Evolutionary conservation across 2,329 filamentous ascomycete genomes (phyloP), one percentile per base, ranked within the genome.

Genomic region (Fusarium sacchari): DNA sequence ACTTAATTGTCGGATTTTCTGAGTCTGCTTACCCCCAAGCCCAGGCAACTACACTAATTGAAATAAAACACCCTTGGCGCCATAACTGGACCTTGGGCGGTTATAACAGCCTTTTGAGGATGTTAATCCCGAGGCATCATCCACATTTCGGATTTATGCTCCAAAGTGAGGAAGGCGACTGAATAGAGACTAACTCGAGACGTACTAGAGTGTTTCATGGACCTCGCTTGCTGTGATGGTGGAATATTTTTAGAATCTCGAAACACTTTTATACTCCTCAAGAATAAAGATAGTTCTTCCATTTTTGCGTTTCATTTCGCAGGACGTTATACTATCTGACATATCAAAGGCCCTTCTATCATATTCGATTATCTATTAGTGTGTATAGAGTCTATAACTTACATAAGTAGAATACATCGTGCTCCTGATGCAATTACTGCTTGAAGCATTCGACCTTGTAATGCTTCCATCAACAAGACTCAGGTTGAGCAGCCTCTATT

Each of bases 21-120:
- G 6, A 40, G 39, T 4, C 14, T 40, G 20, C 39, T 40, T 40
- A 13, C 20, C n/a, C 39, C 13, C 20, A 40, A 22, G 20, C 20
- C 37, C 10, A 43, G 0, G 5, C 20, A 47, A 47, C 14, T 47
- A 14, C 6, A 13, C 7, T 43, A 10, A 5, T 12, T 12, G n/a
- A 15, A 18, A 18, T 11, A 8, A 44, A 26, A 7, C 20, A 14
- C 15, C 22, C n/a, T 20, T 8, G 3, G 5, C 10, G 15, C 43
- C n/a, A 32, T 17, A 11, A 12, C n/a, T 11, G 0, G 3, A 26
- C 4, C 4, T 13, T 3, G 1, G 9, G 18, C 2, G 49, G 50
- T 17, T 26, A 28, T 17, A 22, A 12, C 5, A 37, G 18, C 14
- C 32, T 2, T 3, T 53, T 22, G 1, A 53, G n/a, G 32, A 3